A percentile compares a stretch with the other conserved stretches of the same genome.
Conservation (phyloP, 495 filamentous ascomycete species). For the Aspergillus nidulans region DNA sequence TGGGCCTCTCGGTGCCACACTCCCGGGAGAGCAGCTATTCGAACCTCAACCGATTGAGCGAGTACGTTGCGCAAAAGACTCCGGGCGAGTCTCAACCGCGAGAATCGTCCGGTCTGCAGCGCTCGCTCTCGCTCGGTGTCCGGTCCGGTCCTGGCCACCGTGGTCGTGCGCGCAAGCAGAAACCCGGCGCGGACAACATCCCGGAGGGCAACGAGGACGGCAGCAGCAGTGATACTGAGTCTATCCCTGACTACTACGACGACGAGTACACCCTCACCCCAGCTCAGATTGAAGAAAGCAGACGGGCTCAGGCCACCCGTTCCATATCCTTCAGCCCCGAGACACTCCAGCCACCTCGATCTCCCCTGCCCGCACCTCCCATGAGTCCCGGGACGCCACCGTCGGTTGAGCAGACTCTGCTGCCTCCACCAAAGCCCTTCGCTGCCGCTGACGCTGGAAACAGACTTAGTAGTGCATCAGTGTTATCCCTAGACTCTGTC, state of each 20-base stretch:
- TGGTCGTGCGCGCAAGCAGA: slow-evolving; percentile 16
- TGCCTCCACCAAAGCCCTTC: slow-evolving; percentile 20
- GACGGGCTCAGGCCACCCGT: slow-evolving; percentile 8
- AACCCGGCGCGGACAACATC: slow-evolving; percentile 17
- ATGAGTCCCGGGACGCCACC: slow-evolving; percentile 36
- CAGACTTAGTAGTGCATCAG: slow-evolving; percentile 38
- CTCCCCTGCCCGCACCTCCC: slow-evolving; percentile 25
- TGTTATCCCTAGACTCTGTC: slow-evolving; percentile 49
- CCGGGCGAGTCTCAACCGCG: no score
- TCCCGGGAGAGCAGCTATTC: slow-evolving; percentile 44
- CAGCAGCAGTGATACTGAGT: slow-evolving; percentile 36
- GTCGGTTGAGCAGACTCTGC: slow-evolving; percentile 24
- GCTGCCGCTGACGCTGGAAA: slow-evolving; percentile 26
- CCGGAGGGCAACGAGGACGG: slow-evolving; percentile 28
- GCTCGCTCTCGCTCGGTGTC: slow-evolving; percentile 31
- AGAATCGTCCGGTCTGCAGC: slow-evolving; percentile 31
- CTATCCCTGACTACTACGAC: slow-evolving; percentile 33
- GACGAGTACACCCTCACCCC: slow-evolving; percentile 38
- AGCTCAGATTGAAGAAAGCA: slow-evolving; percentile 27
- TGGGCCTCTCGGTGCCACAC: slow-evolving; percentile 25
- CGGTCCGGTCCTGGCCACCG: slow-evolving; percentile 34
- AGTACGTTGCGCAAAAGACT: slow-evolving; percentile 42
- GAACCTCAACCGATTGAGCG: slow-evolving; percentile 48
- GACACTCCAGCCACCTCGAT: slow-evolving; percentile 19
- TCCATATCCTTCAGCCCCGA: slow-evolving; percentile 18